Evolutionary conservation across 129 eudicot species (phyloP), one percentile per base, ranked within the genome.

Genomic region (Gnaphalium uliginosum): DNA sequence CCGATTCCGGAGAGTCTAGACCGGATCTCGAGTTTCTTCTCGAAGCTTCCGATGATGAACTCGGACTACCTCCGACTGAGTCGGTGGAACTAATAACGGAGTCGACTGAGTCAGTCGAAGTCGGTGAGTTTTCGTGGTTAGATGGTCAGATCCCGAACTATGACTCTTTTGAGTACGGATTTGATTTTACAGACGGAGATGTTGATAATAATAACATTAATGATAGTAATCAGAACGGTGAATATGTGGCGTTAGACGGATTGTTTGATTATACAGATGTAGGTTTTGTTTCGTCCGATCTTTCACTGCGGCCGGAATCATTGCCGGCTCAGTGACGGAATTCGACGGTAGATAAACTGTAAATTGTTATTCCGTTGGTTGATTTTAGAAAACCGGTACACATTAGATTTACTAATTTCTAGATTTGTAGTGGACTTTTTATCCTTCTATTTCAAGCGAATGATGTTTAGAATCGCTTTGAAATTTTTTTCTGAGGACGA

Each of bases 231-330:
- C 60, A 58, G 4, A 46, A 25, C 64, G 77, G 85, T 22, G 96
- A 87, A 74, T 92, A 81, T 75, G 87, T 78, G 87, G 83, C 89
- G 72, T 33, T 89, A 8, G 97, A 89, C 23, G 97, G 97, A 58
- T 70, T 92, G 68, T 89, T 89, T 81, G 97, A 92, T 80, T 78
- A 87, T 76, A 75, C 93, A 57, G 97, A 92, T 82, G 6, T 81
- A 18, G 89, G 82, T 50, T 87, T 87, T 69, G 92, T 87, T 69
- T 62, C 86, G 48, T 61, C 75, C 1, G 96, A 89, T 71, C 24
- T 83, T 70, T 14, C 68, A 8, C 78, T 88, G 85, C 74, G 81
- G 61, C 66, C 90, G 71, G 90, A 88, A 56, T 59, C 87, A 1
- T 46, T 82, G 39, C 96, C 89, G 48, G 96, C 91, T 1, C 82